Evolutionary conservation across 441 rosid genomes (phyloP), one percentile per base, ranked within the genome.

Genomic region (Heliophila coronopifolia): DNA sequence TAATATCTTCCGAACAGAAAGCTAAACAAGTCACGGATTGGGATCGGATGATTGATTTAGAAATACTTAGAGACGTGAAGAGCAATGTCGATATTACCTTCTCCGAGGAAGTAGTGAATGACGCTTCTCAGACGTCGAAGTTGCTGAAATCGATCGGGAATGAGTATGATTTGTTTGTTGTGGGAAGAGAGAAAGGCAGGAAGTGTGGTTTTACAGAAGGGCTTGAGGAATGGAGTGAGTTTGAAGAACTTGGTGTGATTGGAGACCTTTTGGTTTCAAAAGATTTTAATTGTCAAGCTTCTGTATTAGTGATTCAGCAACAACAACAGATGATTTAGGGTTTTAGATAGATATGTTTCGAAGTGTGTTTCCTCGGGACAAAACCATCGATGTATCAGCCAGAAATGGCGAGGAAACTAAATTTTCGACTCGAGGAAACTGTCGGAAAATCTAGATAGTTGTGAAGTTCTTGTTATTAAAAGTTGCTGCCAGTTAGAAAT

Each of bases 221-320:
- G 12, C 47, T 74, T 52, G 71, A 65, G 1, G 53, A 67, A 42
- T 74, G 83, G 83, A 67, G 57, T 26, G 77, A 77, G 15, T 59
- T 60, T 16, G 71, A 69, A 6, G 83, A 77, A 26, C 59, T 74
- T 22, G 83, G 74, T 0, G 16, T 67, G 7, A 18, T 70, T 7
- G 80, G 77, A 23, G 80, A 77, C 54, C 30, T 72, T 30, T 59
- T 74, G 37, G 48, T 77, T 17, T 74, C 74, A 9, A 32, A 43
- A 0, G 76, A 77, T 74, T 1, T 74, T 20, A 13, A 48, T 1
- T 54, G 59, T 33, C 46, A 52, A 34, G 63, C 68, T 22, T 70
- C 80, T 35, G 52, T 58, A 2, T 52, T 51, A 47, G 37, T 44
- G 13, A 28, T 54, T 40, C 69, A 50, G 7, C 58, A 66, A 1